Evolutionary conservation across 495 filamentous ascomycete genomes (phyloP).

Genomic region (Cercophora newfieldiana): DNA sequence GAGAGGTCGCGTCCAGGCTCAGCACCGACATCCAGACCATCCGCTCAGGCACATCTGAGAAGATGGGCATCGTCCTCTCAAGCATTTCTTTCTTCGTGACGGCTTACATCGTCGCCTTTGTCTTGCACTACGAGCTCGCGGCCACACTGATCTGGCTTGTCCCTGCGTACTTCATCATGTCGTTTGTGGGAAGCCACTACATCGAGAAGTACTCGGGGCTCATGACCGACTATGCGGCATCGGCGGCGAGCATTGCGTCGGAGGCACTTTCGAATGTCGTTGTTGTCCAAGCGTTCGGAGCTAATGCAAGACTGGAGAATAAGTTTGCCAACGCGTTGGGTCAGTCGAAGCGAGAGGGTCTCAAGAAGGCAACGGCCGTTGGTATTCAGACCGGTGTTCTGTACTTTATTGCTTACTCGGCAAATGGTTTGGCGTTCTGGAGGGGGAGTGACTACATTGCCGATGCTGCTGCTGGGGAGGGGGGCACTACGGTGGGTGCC

Average conservation of each 20-base stretch:
- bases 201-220: slow-evolving; percentile 58
- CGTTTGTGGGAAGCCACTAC: slow-evolving; percentile 59
- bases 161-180: slow-evolving; percentile 67
- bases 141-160: slow-evolving; percentile 59
- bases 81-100: slow-evolving; percentile 63
- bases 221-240: slow-evolving; percentile 50
- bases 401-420: slow-evolving; percentile 62
- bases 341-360: slow-evolving; percentile 48
- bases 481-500: slow-evolving; percentile 52
- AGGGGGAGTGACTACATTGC: slow-evolving; percentile 59
- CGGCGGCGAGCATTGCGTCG: slow-evolving; percentile 45
- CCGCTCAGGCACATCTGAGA: slow-evolving; percentile 64
- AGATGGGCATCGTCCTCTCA: slow-evolving; percentile 61
- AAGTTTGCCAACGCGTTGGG: slow-evolving; percentile 53
- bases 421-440: slow-evolving; percentile 58
- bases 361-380: slow-evolving; percentile 60
- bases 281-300: slow-evolving; percentile 53
- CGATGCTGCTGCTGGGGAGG: slow-evolving; percentile 36
- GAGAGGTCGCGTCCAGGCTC: slow-evolving; percentile 63
- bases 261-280: slow-evolving; percentile 48
- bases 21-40: slow-evolving; percentile 62
- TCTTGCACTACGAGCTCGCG: slow-evolving; percentile 54
- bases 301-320: slow-evolving; percentile 47
- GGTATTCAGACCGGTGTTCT: slow-evolving; percentile 64
- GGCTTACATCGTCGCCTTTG: slow-evolving; percentile 64